phyloP scores from a whole-genome alignment of 129 eudicot genomes.

The Pittosporum tobira region DNA sequence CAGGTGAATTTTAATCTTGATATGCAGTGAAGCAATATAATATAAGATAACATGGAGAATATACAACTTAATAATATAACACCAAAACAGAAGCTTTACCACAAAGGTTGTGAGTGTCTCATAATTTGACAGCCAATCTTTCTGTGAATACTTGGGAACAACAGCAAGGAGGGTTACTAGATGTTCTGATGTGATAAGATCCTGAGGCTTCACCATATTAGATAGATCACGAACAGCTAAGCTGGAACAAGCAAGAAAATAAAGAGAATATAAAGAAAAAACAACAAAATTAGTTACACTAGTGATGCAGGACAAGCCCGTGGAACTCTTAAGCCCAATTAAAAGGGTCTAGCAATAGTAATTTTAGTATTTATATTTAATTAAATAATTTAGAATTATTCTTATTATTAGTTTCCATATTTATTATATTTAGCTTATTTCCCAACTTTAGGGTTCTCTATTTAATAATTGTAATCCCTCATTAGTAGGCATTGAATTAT shows the following conservation, averaged over 20 bases:
- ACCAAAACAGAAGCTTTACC: constrained; percentile 31
- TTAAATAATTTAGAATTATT: background rate
- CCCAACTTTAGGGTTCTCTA: too few species aligned
- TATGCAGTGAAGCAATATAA: background rate
- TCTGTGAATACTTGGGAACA: constrained; percentile 85
- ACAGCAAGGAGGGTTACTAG: constrained; percentile 77
- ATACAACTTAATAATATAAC: constrained; percentile 3
- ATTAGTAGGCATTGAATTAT: too few species aligned
- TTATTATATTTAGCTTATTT: too few species aligned
- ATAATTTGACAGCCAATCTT: constrained; percentile 82
- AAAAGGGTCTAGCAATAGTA: too few species aligned
- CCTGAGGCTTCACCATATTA: constrained; percentile 69
- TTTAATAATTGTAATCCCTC: too few species aligned
- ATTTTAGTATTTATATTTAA: too few species aligned
- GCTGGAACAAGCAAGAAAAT: constrained; percentile 35
- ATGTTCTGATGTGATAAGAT: constrained; percentile 67
- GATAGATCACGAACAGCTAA: constrained; percentile 92
- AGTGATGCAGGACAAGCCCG: too few species aligned
- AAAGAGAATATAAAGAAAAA: background rate
- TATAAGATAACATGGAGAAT: background rate
- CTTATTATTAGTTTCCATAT: too few species aligned
- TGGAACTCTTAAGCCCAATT: too few species aligned
- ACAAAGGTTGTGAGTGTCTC: constrained; percentile 80
- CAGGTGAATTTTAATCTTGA: background rate
- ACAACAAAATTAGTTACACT: too few species aligned